phyloP scores from a whole-genome alignment of 495 filamentous ascomycete species.

The Hypoxylon perforatum region DNA sequence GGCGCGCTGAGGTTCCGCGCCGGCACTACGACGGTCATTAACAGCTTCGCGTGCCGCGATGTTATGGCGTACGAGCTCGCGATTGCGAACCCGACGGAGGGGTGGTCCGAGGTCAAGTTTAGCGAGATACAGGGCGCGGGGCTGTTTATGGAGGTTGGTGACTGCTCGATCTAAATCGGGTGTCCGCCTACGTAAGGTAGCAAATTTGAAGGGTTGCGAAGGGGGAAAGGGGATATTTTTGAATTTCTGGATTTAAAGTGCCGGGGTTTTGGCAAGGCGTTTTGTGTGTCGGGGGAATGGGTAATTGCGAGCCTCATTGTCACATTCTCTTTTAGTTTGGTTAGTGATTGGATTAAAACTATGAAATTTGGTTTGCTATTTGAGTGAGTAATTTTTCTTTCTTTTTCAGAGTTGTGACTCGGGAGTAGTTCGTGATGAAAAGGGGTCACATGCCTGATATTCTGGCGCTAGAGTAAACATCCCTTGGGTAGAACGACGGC shows the following conservation, averaged over 20 bases:
- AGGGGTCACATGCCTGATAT: too few relatives aligned
- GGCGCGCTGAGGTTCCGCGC: slow-evolving; percentile 42
- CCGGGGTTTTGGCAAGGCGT: neutral
- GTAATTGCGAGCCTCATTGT: neutral
- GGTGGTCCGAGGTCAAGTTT: slow-evolving; percentile 33
- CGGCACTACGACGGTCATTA: slow-evolving; percentile 27
- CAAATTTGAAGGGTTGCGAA: neutral
- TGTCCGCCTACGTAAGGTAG: neutral
- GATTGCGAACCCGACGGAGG: slow-evolving; percentile 21
- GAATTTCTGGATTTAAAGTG: too few relatives aligned
- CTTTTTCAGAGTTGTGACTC: neutral
- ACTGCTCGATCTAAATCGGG: slow-evolving; percentile 6
- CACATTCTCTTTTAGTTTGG: neutral
- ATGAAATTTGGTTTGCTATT: neutral
- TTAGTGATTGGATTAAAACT: neutral
- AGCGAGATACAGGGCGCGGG: slow-evolving; percentile 27
- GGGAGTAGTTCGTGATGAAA: neutral
- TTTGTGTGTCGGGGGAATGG: neutral
- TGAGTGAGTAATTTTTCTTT: too few relatives aligned
- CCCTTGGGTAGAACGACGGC: too few relatives aligned
- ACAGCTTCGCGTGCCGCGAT: slow-evolving; percentile 49
- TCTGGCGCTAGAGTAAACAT: too few relatives aligned
- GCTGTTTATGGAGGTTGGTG: slow-evolving; percentile 30
- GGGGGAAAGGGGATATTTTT: too few relatives aligned
- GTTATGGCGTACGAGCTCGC: slow-evolving; percentile 43